Conservation (phyloP, 192 early-diverging fungal species). For the Mortierella antarctica region DNA sequence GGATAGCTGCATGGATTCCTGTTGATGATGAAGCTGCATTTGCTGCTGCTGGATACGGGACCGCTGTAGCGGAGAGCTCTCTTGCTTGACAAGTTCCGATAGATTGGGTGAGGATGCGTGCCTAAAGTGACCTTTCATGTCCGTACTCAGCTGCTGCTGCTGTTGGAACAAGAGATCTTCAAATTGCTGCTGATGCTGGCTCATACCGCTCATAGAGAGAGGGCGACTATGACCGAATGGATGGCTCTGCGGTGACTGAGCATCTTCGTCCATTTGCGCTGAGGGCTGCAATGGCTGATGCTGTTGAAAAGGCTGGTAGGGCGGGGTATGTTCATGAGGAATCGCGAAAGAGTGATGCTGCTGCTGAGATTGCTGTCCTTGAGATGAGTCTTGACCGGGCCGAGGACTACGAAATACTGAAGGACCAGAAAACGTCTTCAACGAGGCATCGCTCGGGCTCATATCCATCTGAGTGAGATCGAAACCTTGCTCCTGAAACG, state of each 20-base stretch:
- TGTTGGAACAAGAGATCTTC: conserved; percentile 41
- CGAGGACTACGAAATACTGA: conserved; percentile 1
- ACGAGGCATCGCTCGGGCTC: conserved; percentile 2
- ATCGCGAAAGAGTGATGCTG: conserved; percentile 7
- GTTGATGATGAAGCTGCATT: conserved; percentile 15
- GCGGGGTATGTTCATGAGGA: conserved; percentile 5
- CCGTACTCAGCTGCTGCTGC: conserved; percentile 14
- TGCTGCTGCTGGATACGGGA: conserved; percentile 15
- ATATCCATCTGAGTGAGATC: conserved; percentile 23
- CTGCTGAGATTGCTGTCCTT: conserved; percentile 13
- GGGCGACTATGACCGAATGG: conserved; percentile 28
- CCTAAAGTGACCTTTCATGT: conserved; percentile 38
- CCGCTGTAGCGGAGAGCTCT: conserved; percentile 2
- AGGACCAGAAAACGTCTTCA: neutral
- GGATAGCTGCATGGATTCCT: conserved; percentile 18
- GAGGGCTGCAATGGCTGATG: neutral
- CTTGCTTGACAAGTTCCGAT: conserved; percentile 35
- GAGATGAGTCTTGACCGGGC: conserved; percentile 11
- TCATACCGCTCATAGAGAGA: conserved; percentile 23
- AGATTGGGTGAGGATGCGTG: conserved; percentile 36
- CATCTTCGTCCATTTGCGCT: conserved; percentile 14
- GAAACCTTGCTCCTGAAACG: conserved; percentile 14
- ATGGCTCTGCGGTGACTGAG: conserved; percentile 3
- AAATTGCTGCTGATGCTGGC: conserved; percentile 34
- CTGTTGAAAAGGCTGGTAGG: neutral